Base-by-base conservation (phyloP, 305 asterid species). In the Solanum hybrid region DNA sequence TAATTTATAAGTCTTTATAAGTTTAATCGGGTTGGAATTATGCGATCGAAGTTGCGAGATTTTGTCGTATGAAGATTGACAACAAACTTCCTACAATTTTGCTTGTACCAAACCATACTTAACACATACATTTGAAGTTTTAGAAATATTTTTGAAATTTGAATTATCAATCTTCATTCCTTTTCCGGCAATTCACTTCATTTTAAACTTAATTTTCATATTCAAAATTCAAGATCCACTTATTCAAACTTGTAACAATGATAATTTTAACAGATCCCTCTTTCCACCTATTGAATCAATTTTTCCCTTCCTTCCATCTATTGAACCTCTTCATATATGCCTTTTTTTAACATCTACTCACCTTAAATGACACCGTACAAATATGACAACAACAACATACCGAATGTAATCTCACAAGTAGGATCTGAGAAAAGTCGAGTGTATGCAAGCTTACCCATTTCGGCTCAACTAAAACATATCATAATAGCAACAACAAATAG, bases 371-470 rank as follows among this genome's bases (percentile, higher is more conserved):
- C 17, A 69, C 76, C 1, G 10, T 69, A 24, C 31, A 69, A 5
- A 69, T 69, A 24, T 0, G 4, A 1, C 32, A 24, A 8, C 6
- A 64, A 20, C 1, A 60, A 60, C 71, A 20, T 10, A 2, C 0
- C 7, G 0, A 66, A 69, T 11, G 31, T 69, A 5, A 69, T 10
- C 1, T 69, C 76, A 69, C 16, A 24, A 69, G 2, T 11, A 10
- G 10, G 8, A 1, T 2, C 1, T 5, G 1, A 24, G 2, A 29
- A 66, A n/a, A n/a, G 3, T n/a, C 0, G 0, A 10, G 13, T 66
- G 0, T n/a, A 66, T 2, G 1, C 79, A 71, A 2, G 7, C 10
- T 1, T 27, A 72, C 36, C n/a, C 36, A 0, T 72, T 2, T n/a
- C 75, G 14, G 17, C 3, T 72, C 10, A 27, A 27, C 3, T 73